These are phyloP conservation scores for barrel medic (Medicago truncatula) DNA, from an alignment of 306 rosid genomes.

Conservation along the genomic window DNA sequence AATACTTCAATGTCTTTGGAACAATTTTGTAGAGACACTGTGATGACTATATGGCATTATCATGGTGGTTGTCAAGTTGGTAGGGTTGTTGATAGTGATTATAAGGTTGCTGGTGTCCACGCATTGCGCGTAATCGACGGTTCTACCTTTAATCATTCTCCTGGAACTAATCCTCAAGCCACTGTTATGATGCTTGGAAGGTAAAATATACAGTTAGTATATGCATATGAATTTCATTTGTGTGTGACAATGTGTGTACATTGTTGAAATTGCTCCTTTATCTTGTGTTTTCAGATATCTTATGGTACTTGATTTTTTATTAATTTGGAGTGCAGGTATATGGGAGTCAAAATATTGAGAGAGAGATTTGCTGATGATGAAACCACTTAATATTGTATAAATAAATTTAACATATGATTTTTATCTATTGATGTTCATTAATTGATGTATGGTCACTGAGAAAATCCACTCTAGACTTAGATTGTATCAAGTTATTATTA, in stretches of 20 bases:
- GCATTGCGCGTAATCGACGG: constrained; percentile 77
- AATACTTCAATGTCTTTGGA: constrained; percentile 57
- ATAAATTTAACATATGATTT: background rate
- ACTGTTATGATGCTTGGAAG: constrained; percentile 89
- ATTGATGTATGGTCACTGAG: background rate
- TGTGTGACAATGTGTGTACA: background rate
- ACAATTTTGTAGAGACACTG: constrained; percentile 74
- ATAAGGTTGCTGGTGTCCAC: constrained; percentile 69
- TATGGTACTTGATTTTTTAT: background rate
- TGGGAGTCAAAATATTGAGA: constrained; percentile 68
- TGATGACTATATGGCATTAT: constrained; percentile 89
- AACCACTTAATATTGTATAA: constrained; percentile 4
- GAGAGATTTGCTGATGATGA: constrained; percentile 47
- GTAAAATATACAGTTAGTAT: constrained; percentile 34
- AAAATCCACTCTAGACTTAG: background rate
- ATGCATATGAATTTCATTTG: background rate
- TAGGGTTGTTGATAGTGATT: constrained; percentile 63
- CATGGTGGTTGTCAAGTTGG: constrained; percentile 86
- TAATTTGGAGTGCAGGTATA: constrained; percentile 62
- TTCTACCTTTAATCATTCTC: constrained; percentile 75
- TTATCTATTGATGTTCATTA: background rate
- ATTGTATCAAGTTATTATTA: constrained; percentile 1
- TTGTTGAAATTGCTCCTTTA: background rate
- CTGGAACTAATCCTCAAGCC: constrained; percentile 90
- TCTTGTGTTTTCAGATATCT: background rate